phyloP scores from a whole-genome alignment of 129 eudicot genomes.

The Lactuca sativa region DNA sequence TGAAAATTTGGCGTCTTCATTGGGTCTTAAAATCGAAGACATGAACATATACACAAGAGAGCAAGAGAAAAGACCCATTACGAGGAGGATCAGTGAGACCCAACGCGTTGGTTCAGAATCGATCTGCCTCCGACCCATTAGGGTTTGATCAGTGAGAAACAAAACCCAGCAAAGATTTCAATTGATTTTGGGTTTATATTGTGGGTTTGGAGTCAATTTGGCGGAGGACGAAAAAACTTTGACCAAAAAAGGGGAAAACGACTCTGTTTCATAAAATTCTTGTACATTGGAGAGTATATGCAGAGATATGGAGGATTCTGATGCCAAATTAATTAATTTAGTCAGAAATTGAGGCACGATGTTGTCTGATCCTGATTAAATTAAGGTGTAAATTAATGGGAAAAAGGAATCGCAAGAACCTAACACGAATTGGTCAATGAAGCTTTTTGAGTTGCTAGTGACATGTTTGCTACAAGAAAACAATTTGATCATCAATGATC shows the following conservation, averaged over 20 bases:
- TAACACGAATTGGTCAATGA: slow-evolving; percentile 20
- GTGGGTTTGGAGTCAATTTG: slow-evolving; percentile 19
- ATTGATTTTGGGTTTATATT: slow-evolving; percentile 7
- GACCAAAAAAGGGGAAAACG: slow-evolving; percentile 9
- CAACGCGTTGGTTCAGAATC: slow-evolving; percentile 59
- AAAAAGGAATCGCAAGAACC: slow-evolving; percentile 9
- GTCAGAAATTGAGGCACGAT: slow-evolving; percentile 24
- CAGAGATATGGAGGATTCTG: slow-evolving; percentile 28
- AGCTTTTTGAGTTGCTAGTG: slow-evolving; percentile 2
- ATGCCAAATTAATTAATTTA: not conserved
- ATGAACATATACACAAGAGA: slow-evolving; percentile 55
- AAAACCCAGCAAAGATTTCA: slow-evolving; percentile 45
- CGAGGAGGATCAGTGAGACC: slow-evolving; percentile 49
- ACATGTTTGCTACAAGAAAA: slow-evolving; percentile 13
- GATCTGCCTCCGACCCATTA: slow-evolving; percentile 75
- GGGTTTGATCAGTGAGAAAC: slow-evolving; percentile 32
- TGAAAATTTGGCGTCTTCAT: slow-evolving; percentile 3
- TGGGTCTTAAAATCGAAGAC: slow-evolving; percentile 50
- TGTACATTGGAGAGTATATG: slow-evolving; percentile 15
- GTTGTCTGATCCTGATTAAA: slow-evolving; percentile 11
- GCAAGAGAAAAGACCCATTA: slow-evolving; percentile 66
- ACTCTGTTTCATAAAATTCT: not conserved
- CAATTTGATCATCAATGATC: slow-evolving; percentile 1
- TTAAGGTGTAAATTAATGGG: slow-evolving; percentile 1
- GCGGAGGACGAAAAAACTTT: not conserved